Percentiles rank a stretch among this genome's conserved stretches.
phyloP scores from a whole-genome alignment of 148 eudicot genomes.

The Chenopodium quinoa region DNA sequence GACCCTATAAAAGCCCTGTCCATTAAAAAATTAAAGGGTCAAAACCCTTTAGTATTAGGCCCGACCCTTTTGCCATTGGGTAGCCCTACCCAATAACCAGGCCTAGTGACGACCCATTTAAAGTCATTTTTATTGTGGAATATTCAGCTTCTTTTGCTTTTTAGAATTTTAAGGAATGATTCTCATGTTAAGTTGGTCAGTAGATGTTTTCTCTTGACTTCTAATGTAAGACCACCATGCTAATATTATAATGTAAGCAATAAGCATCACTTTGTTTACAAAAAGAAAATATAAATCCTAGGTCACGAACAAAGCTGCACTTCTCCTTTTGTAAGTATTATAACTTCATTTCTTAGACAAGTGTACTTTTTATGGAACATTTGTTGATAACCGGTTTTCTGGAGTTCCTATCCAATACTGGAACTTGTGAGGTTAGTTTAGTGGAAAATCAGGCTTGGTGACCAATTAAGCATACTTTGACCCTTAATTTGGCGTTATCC shows the following conservation, averaged over 20 bases:
- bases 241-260: slow-evolving; percentile 17
- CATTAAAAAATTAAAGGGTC: too few relatives aligned
- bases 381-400: background rate
- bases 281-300: background rate
- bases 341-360: background rate
- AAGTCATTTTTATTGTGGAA: background rate
- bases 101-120: background rate
- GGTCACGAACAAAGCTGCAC: background rate
- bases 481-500: slow-evolving; percentile 2
- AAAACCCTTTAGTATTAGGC: too few relatives aligned
- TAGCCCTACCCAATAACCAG: too few relatives aligned
- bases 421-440: background rate
- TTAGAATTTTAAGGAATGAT: slow-evolving; percentile 10
- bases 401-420: background rate
- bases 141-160: slow-evolving; percentile 15
- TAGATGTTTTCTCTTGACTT: slow-evolving; percentile 27
- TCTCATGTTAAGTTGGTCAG: slow-evolving; percentile 4
- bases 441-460: background rate
- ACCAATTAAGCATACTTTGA: background rate
- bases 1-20: too few relatives aligned
- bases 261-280: slow-evolving; percentile 19
- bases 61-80: too few relatives aligned
- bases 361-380: background rate
- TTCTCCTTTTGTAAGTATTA: background rate
- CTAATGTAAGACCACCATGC: slow-evolving; percentile 15